These are phyloP conservation scores for Amniculicola lignicola DNA, from an alignment of 495 filamentous ascomycete species.

Conservation along the genomic window DNA sequence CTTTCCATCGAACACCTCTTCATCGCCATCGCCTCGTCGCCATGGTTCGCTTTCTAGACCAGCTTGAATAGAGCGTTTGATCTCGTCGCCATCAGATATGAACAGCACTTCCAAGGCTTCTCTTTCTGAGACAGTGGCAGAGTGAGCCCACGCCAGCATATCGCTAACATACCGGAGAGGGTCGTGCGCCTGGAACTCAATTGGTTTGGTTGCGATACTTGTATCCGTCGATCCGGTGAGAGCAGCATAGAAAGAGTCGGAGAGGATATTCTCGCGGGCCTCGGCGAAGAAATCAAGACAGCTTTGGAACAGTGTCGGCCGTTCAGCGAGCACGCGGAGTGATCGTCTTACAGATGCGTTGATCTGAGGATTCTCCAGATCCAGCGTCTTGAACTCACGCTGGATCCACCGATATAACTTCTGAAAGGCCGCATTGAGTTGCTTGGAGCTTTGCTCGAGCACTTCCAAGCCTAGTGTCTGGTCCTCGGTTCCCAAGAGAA, in stretches of 20 bases:
- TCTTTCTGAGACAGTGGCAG: slow-evolving; percentile 85
- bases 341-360: slow-evolving; percentile 80
- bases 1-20: slow-evolving; percentile 74
- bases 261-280: slow-evolving; percentile 79
- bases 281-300: slow-evolving; percentile 94
- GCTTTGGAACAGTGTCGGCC: slow-evolving; percentile 85
- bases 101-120: slow-evolving; percentile 92
- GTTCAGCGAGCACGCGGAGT: slow-evolving; percentile 81
- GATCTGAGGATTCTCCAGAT: slow-evolving; percentile 93
- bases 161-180: slow-evolving; percentile 90
- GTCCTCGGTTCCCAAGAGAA: slow-evolving; percentile 84
- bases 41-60: slow-evolving; percentile 86
- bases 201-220: slow-evolving; percentile 67
- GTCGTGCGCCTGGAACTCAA: slow-evolving; percentile 91
- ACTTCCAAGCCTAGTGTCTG: slow-evolving; percentile 82
- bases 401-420: slow-evolving; percentile 95
- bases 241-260: slow-evolving; percentile 86
- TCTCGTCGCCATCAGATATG: slow-evolving; percentile 86
- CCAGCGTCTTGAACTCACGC: slow-evolving; percentile 84
- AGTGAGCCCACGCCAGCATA: slow-evolving; percentile 97
- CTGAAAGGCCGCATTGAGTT: slow-evolving; percentile 88
- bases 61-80: slow-evolving; percentile 78
- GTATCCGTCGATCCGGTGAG: slow-evolving; percentile 64
- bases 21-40: slow-evolving; percentile 55
- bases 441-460: slow-evolving; percentile 81